Base-by-base conservation (phyloP, 371 early-diverging fungal genomes). In the Rhizomucor pusillus region DNA sequence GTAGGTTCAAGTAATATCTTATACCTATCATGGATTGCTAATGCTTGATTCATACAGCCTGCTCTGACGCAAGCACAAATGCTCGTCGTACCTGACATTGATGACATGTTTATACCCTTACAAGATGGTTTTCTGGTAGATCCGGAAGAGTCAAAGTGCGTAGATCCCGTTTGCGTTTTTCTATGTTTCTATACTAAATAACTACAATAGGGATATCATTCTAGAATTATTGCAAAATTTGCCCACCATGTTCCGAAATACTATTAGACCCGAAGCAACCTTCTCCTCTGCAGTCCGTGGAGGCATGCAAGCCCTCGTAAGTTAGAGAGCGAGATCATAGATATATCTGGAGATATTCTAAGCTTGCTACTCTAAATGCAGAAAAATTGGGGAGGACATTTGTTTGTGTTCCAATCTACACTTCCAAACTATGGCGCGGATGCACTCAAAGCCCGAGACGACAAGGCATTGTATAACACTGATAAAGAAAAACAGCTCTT, bases 41-140 rank as follows among this genome's bases (percentile, higher is more conserved):
- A 11, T 9, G 2, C n/a, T 22, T 59, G 43, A 45, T 35, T 6
- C 23, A 12, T 22, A 22, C 73, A 90, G 89, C 57, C 91, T 16
- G 60, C 61, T 9, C 67, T 94, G 47, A 86, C 90, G 19, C 92
- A 91, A 64, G 90, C 95, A 5, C 96, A 95, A 69, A 96, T 98
- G 96, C 73, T 98, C 64, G 90, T 96, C n/a, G 94, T 98, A 1
- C 80, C 93, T 1, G 99, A 99, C 67, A 77, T 97, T 29, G 67
- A 81, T 40, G 97, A 98, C 56, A 79, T 94, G 56, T 99, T 99
- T 82, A 86, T 94, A 16, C 99, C 99, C 1, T 69, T 97, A 5
- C 84, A 88, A 65, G 89, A 87, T 22, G 98, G 97, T 13, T 92
- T 97, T 58, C 74, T 95, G 34, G 97, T 93, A 2, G 90, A 93